Evolutionary conservation across 2,329 filamentous ascomycete genomes (phyloP).

Genomic region (Penicillium sp.): DNA sequence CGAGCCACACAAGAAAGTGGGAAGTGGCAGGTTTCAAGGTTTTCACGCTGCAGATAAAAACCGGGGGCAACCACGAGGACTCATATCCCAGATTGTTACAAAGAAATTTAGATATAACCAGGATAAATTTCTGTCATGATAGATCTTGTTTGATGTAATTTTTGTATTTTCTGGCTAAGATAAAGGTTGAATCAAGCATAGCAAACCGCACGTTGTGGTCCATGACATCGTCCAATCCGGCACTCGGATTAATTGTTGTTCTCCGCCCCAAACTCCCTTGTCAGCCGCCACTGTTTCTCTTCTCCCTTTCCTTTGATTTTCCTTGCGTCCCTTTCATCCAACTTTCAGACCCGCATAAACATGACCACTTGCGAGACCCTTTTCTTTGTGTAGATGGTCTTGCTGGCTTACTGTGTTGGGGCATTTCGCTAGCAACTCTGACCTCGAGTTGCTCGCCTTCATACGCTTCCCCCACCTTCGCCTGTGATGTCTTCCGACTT

Average conservation of each 20-base stretch:
- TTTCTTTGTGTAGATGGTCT: constrained; percentile 23
- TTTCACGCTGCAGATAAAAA: constrained; percentile 4
- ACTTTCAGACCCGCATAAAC: background rate
- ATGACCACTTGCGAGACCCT: background rate
- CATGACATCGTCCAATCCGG: constrained; percentile 13
- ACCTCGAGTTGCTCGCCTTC: constrained; percentile 5
- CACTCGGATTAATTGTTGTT: constrained; percentile 27
- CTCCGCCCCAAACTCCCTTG: constrained; percentile 31
- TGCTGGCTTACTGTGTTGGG: constrained; percentile 24
- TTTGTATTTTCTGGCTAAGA: background rate
- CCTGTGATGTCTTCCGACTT: constrained; percentile 16
- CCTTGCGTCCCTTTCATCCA: constrained; percentile 16
- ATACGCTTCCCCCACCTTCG: constrained; percentile 13
- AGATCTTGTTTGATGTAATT: background rate
- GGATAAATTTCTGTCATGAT: background rate
- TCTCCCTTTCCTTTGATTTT: constrained; percentile 19
- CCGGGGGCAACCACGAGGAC: background rate
- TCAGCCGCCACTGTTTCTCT: constrained; percentile 31
- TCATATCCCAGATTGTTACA: background rate
- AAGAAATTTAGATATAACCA: background rate
- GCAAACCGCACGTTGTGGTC: constrained; percentile 4
- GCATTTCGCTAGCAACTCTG: constrained; percentile 14
- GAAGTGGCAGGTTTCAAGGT: constrained; percentile 7
- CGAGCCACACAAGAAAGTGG: background rate
- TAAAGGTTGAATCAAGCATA: background rate